Conservation (phyloP, 1,284 basidiomycete species). For the Ganoderma multipileum region DNA sequence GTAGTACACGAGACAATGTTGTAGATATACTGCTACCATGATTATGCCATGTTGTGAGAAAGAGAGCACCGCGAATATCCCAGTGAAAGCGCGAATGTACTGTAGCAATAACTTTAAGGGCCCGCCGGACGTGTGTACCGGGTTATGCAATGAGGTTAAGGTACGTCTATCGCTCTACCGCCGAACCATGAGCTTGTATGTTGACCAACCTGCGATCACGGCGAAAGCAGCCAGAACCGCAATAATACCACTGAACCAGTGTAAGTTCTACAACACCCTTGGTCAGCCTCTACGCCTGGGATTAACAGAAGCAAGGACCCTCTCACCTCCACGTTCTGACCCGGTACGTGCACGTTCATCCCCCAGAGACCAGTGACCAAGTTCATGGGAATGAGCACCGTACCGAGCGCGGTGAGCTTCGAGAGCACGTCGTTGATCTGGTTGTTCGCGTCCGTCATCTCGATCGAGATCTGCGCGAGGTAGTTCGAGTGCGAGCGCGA, state of each 20-base stretch:
- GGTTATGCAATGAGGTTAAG: neutral
- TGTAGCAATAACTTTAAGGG: neutral
- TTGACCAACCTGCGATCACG: constrained; percentile 81
- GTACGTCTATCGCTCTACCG: constrained; percentile 28
- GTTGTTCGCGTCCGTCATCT: constrained; percentile 99
- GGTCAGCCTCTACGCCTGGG: constrained; percentile 16
- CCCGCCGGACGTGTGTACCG: neutral
- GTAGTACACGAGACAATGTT: neutral
- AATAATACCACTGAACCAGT: constrained; percentile 90
- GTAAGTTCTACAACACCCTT: constrained; percentile 49
- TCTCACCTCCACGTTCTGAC: constrained; percentile 65
- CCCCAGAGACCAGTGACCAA: constrained; percentile 91
- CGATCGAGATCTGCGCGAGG: constrained; percentile 96
- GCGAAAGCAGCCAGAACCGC: constrained; percentile 81
- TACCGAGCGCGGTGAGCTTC: constrained; percentile 98
- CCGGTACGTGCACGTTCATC: constrained; percentile 94
- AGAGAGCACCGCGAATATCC: neutral
- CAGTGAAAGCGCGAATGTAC: neutral
- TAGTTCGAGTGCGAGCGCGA: constrained; percentile 99
- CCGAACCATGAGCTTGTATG: constrained; percentile 77
- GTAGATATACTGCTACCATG: neutral
- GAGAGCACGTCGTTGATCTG: constrained; percentile 99
- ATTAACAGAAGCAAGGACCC: constrained; percentile 33
- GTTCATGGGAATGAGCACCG: constrained; percentile 97
- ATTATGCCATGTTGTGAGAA: neutral